Evolutionary conservation across 345 rosid genomes (phyloP).

Genomic region (Hirschfeldia incana): DNA sequence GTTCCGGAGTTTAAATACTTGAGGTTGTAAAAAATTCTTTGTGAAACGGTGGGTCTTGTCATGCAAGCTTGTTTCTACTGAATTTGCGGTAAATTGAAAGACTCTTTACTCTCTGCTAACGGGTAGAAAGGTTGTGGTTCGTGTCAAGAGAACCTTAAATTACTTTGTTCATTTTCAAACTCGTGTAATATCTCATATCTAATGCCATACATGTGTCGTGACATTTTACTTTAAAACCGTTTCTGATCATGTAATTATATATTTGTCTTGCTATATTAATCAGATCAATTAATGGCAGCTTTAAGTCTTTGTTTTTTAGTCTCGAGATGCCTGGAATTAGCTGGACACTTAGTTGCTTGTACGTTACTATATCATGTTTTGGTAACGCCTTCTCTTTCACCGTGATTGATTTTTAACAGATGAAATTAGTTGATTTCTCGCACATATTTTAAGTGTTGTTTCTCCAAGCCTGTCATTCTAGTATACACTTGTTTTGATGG

Average conservation of each 20-base stretch:
- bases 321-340: constrained; percentile 8
- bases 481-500: background rate
- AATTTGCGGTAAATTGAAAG: constrained; percentile 15
- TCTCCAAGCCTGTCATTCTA: background rate
- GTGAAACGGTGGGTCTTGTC: background rate
- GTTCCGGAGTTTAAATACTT: constrained; percentile 13
- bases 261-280: constrained; percentile 18
- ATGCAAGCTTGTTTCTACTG: background rate
- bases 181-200: constrained; percentile 2
- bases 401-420: background rate
- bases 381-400: constrained; percentile 11
- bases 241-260: constrained; percentile 15
- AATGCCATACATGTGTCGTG: constrained; percentile 32
- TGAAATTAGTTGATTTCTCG: background rate
- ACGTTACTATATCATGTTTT: constrained; percentile 5
- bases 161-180: constrained; percentile 12
- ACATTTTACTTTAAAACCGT: constrained; percentile 2
- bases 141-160: constrained; percentile 35
- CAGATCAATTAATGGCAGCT: constrained; percentile 9
- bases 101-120: constrained; percentile 2
- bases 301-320: constrained; percentile 26
- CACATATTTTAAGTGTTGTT: background rate
- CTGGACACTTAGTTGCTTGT: constrained; percentile 25
- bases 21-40: constrained; percentile 17
- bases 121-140: constrained; percentile 27